A percentile compares a stretch with the other conserved stretches of the same genome.
Conservation (phyloP, 805 yeast genomes). For the Saturnispora gosingensis region DNA sequence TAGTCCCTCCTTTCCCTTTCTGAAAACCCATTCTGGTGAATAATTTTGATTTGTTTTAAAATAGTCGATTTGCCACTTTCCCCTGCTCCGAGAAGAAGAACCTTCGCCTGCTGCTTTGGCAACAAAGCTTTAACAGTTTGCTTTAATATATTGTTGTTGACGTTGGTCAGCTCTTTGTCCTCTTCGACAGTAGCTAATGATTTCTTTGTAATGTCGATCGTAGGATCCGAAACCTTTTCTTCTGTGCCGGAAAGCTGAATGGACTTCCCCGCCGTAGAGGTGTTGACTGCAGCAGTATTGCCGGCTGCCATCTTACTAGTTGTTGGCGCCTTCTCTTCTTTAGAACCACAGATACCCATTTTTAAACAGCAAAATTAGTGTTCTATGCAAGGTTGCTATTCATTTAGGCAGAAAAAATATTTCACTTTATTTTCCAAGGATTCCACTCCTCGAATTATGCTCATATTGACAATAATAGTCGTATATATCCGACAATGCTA, state of each 20-base stretch:
- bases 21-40: constrained; percentile 63
- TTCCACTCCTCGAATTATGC: background rate
- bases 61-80: constrained; percentile 78
- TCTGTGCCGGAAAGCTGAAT: background rate
- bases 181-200: constrained; percentile 9
- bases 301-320: background rate
- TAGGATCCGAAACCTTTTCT: background rate
- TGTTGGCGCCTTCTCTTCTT: constrained; percentile 8
- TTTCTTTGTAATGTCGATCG: background rate
- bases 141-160: background rate
- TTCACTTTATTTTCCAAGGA: background rate
- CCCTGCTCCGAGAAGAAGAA: constrained; percentile 79
- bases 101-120: constrained; percentile 47
- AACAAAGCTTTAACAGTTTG: background rate
- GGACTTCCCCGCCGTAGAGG: background rate
- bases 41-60: constrained; percentile 71
- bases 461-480: background rate
- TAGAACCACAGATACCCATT: constrained; percentile 17
- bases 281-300: background rate
- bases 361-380: background rate
- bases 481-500: background rate
- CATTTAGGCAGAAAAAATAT: background rate
- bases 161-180: constrained; percentile 4
- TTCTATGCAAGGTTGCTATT: background rate
- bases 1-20: constrained; percentile 65